These are phyloP conservation scores for Saururus chinensis DNA, from an alignment of 164 flowering plant species.

Conservation along the genomic window DNA sequence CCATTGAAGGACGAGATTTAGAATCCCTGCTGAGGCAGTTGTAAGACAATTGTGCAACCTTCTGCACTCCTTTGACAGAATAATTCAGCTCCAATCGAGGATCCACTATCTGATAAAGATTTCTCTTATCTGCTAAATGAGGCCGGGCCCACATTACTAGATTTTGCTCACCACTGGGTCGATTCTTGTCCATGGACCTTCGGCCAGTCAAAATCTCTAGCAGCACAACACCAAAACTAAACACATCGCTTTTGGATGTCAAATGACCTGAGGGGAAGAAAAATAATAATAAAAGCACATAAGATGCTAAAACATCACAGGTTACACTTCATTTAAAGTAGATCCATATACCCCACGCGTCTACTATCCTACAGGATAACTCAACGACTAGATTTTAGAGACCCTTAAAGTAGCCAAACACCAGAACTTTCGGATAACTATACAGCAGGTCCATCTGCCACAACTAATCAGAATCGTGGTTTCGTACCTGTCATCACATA, in stretches of 20 bases:
- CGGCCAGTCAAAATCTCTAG: constrained; percentile 90
- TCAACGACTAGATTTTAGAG: neutral
- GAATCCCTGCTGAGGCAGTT: constrained; percentile 79
- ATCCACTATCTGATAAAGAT: constrained; percentile 66
- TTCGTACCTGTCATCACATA: constrained; percentile 92
- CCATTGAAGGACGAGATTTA: constrained; percentile 80
- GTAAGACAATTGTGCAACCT: constrained; percentile 64
- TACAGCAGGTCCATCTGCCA: neutral
- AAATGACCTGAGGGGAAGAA: constrained; percentile 61
- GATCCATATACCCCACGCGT: no score
- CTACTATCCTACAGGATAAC: no score
- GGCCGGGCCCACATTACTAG: constrained; percentile 85
- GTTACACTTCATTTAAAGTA: neutral
- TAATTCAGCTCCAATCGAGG: constrained; percentile 77
- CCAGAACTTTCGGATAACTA: neutral
- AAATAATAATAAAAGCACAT: neutral
- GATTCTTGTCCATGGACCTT: constrained; percentile 90
- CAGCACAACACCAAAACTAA: constrained; percentile 89
- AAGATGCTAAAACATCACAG: neutral
- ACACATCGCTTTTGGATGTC: constrained; percentile 90
- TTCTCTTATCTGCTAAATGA: constrained; percentile 61
- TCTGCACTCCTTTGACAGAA: constrained; percentile 79
- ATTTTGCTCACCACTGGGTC: constrained; percentile 82
- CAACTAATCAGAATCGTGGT: neutral
- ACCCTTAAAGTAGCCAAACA: neutral